Conservation (phyloP, 345 rosid genomes). For the Eucalyptus curtisii region DNA sequence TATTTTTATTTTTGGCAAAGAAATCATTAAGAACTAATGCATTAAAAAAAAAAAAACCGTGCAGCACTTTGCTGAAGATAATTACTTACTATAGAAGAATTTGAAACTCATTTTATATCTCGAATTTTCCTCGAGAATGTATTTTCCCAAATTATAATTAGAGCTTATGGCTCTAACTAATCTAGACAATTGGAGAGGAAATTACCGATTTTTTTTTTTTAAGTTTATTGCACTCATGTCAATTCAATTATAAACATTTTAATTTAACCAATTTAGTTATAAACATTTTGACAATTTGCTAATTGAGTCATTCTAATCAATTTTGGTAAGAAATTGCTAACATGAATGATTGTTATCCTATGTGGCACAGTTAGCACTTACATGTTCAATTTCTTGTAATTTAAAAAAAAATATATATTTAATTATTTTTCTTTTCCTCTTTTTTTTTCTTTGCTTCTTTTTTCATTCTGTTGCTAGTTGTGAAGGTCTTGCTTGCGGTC, state of each 20-base stretch:
- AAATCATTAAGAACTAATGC: not conserved
- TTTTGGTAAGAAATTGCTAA: not conserved
- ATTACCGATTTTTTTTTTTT: not conserved
- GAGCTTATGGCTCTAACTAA: not conserved
- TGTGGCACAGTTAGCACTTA: not conserved
- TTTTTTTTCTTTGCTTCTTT: too few species aligned
- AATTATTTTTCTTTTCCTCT: too few species aligned
- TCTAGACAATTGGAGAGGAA: not conserved
- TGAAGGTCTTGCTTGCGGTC: not conserved
- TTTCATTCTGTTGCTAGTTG: rapidly evolving
- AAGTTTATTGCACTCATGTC: rapidly evolving
- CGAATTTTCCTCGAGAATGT: not conserved
- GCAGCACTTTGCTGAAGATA: not conserved
- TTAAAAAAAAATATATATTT: rapidly evolving
- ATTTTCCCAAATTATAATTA: not conserved
- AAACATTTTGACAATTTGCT: too few species aligned
- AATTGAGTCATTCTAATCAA: too few species aligned
- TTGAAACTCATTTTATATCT: not conserved
- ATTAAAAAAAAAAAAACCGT: not conserved
- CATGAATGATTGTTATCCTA: not conserved
- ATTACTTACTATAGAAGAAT: not conserved
- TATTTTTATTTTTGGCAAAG: not conserved
- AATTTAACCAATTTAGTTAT: too few species aligned
- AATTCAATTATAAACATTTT: too few species aligned
- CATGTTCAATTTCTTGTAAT: too few species aligned